These are phyloP conservation scores for Macrocystidia cucumis DNA, from an alignment of 1,284 basidiomycete species.

Conservation along the genomic window DNA sequence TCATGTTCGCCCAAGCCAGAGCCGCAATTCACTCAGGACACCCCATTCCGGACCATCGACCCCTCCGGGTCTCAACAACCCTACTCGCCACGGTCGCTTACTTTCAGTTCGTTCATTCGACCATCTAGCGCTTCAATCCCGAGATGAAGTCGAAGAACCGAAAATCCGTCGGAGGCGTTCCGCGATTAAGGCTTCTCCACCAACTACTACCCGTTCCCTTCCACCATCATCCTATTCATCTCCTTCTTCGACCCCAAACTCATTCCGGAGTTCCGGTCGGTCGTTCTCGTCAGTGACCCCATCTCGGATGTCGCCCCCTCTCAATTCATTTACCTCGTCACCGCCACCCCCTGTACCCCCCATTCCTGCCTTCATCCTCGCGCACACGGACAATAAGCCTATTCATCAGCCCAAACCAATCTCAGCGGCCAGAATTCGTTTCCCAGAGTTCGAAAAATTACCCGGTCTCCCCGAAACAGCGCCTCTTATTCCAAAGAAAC, in stretches of 20 bases:
- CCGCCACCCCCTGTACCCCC: slow-evolving; percentile 30
- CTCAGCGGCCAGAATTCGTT: slow-evolving; percentile 16
- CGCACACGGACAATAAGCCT: slow-evolving; percentile 20
- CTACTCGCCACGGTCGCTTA: slow-evolving; percentile 12
- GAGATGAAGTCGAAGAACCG: slow-evolving; percentile 4
- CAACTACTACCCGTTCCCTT: slow-evolving; percentile 13
- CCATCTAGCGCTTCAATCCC: too few relatives aligned
- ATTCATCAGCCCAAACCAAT: slow-evolving; percentile 16
- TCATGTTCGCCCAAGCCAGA: slow-evolving; percentile 20
- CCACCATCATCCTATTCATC: slow-evolving; percentile 7
- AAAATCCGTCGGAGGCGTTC: slow-evolving; percentile 6
- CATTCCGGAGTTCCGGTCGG: slow-evolving; percentile 12
- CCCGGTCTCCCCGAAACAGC: slow-evolving; percentile 9
- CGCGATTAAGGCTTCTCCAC: slow-evolving; percentile 9
- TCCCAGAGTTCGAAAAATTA: slow-evolving; percentile 17
- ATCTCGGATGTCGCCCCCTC: slow-evolving; percentile 26
- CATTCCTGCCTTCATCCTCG: slow-evolving; percentile 23
- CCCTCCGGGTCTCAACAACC: not conserved
- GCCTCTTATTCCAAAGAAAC: slow-evolving; percentile 10
- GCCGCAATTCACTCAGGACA: slow-evolving; percentile 17
- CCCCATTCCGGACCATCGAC: slow-evolving; percentile 11
- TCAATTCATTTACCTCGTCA: slow-evolving; percentile 20
- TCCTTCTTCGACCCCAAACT: slow-evolving; percentile 13
- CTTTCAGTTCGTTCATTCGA: slow-evolving; percentile 16
- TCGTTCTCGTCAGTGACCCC: slow-evolving; percentile 24